Conservation (phyloP, 2,329 filamentous ascomycete genomes). For the Colletotrichum sp. region DNA sequence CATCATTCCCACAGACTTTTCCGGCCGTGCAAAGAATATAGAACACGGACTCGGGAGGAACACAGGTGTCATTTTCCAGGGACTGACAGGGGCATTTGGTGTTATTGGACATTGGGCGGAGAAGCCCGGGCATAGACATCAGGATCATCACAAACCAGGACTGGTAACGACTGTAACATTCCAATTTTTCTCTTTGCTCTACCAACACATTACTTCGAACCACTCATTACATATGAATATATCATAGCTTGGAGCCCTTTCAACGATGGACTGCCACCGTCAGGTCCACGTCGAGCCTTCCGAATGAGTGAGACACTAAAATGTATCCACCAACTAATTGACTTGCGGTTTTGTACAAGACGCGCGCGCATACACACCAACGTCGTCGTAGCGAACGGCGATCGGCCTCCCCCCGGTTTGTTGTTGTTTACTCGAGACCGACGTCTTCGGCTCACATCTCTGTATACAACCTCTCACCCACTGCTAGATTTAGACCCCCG, state of each 20-base stretch:
- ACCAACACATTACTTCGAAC: slow-evolving; percentile 12
- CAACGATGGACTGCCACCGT: slow-evolving; percentile 1
- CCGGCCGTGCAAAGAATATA: not conserved
- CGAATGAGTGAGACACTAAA: slow-evolving; percentile 18
- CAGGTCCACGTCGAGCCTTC: slow-evolving; percentile 2
- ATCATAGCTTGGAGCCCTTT: slow-evolving; percentile 4
- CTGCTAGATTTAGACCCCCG: not conserved
- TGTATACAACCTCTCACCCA: not conserved
- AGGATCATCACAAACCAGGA: not conserved
- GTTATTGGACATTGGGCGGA: not conserved
- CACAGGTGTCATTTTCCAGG: no score
- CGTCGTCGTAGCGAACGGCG: not conserved
- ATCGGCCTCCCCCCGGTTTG: not conserved
- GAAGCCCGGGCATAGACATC: not conserved
- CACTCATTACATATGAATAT: slow-evolving; percentile 19
- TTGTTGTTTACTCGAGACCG: not conserved
- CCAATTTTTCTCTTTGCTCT: slow-evolving; percentile 11
- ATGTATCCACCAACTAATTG: not conserved
- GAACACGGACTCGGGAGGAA: not conserved
- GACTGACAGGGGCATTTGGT: not conserved
- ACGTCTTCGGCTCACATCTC: not conserved
- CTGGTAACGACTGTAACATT: slow-evolving; percentile 19
- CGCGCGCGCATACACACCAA: not conserved
- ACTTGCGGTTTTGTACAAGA: slow-evolving; percentile 11
- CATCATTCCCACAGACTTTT: not conserved